Base-by-base conservation (phyloP, 2,329 filamentous ascomycete species). In the Aspergillus neoniger region DNA sequence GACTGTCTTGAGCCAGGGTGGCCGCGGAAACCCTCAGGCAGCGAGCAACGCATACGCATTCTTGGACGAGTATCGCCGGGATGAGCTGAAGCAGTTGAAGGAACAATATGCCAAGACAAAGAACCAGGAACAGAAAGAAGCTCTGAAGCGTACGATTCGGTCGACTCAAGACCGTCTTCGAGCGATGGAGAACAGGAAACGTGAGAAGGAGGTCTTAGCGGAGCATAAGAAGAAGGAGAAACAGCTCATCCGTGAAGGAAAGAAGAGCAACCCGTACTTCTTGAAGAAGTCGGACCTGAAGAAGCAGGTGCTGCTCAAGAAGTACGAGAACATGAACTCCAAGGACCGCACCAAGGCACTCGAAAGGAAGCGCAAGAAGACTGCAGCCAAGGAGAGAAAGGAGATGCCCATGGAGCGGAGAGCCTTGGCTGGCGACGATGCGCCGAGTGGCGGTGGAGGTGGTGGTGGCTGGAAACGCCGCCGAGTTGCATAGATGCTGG, bases 241-340 rank as follows among this genome's bases (percentile, higher is more conserved):
- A 79, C 90, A 93, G 74, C 80, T 91, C 62, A 88, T 98, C 55
- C 87, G 87, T 69, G 86, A 96, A 79, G 95, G 95, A 63, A 97
- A 97, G 86, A 81, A 81, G 72, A 74, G 71, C 54, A 87, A 85
- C 74, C 94, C 95, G 0, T 99, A 92, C 79, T 98, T 91, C 77
- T 81, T 98, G 70, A 99, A 99, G 86, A 89, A 88, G 80, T 87
- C 88, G 72, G 94, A 97, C 79, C 86, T 95, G 82, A 96, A 95
- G 88, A 92, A 94, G 82, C 82, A 89, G 76, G 82, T 92, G 58
- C 80, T 97, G 63, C 82, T 91, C 72, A 88, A 95, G 69, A 87
- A 89, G 74, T 97, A 91, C 77, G 85, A 88, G 69, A 85, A 86
- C 61, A 90, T 98, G 89, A 95, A 91, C 77, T 89, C 90, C 73